A percentile compares a stretch with the other conserved stretches of the same genome.
phyloP scores from a whole-genome alignment of 257 asterid species.

The Mentha longifolia region DNA sequence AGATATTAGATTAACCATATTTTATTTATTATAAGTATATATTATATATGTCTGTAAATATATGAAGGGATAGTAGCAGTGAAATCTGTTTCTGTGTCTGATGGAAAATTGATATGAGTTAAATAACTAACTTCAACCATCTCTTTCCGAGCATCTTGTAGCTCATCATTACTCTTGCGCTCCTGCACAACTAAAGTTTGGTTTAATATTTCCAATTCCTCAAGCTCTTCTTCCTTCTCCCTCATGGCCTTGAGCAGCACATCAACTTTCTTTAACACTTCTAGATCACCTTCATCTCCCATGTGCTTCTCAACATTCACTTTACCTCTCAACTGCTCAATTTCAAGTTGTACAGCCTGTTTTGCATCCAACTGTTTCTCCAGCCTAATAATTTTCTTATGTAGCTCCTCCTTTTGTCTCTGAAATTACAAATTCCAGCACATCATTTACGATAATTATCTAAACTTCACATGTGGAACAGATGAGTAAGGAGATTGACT shows the following conservation, averaged over 20 bases:
- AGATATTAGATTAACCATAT: no score
- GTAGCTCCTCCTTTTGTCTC: conserved; percentile 66
- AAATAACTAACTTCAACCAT: conserved; percentile 57
- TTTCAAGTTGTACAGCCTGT: conserved; percentile 64
- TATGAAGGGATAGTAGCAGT: no score
- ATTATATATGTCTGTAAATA: no score
- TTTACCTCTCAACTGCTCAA: conserved; percentile 59
- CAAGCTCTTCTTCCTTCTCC: conserved; percentile 70
- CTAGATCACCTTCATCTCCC: conserved; percentile 59
- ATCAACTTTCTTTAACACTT: conserved; percentile 57
- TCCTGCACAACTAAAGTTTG: conserved; percentile 66
- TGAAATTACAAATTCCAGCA: conserved; percentile 44
- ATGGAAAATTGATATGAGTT: no score
- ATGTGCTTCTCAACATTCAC: conserved; percentile 56
- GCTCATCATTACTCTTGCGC: conserved; percentile 66
- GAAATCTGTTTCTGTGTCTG: no score
- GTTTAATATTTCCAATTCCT: conserved; percentile 53
- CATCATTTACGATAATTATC: conserved; percentile 15
- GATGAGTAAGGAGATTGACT: conserved; percentile 15
- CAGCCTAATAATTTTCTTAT: conserved; percentile 51
- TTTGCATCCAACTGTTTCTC: conserved; percentile 68
- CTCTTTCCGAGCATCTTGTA: conserved; percentile 83
- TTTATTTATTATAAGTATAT: no score
- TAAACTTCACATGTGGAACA: conserved; percentile 29
- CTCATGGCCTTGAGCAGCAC: conserved; percentile 49